These are phyloP conservation scores for Dioscorea alata DNA, from an alignment of 106 monocot species.

Conservation along the genomic window DNA sequence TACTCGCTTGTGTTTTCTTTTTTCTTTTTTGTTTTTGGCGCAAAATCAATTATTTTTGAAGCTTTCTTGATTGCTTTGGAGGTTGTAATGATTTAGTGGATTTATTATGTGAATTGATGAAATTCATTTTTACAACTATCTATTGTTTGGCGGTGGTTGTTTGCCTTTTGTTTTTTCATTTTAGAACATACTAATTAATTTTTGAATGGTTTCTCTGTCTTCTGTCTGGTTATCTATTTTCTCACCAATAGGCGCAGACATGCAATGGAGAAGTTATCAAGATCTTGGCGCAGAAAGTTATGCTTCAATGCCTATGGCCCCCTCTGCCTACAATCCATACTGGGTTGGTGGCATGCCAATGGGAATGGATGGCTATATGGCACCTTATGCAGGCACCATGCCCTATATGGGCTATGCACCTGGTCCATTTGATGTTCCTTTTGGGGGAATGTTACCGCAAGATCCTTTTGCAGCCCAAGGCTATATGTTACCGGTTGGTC, in stretches of 20 bases:
- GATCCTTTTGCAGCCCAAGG: slow-evolving; percentile 79
- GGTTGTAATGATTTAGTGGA: no score
- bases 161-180: no score
- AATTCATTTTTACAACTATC: no score
- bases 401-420: slow-evolving; percentile 81
- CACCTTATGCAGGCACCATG: slow-evolving; percentile 53
- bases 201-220: neutral
- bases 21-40: no score
- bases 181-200: no score
- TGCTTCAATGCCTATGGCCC: slow-evolving; percentile 55
- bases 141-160: no score
- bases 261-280: slow-evolving; percentile 70
- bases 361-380: slow-evolving; percentile 67
- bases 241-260: slow-evolving; percentile 30
- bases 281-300: slow-evolving; percentile 61
- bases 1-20: no score
- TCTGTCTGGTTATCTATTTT: neutral
- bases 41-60: no score
- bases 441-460: slow-evolving; percentile 57
- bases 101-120: no score
- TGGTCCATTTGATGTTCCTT: slow-evolving; percentile 65
- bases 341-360: slow-evolving; percentile 56
- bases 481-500: slow-evolving; percentile 69
- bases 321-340: slow-evolving; percentile 59
- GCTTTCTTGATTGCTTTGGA: no score